These are phyloP conservation scores for Meyerozyma athensensis DNA, from an alignment of 1,139 yeast genomes.

Conservation along the genomic window DNA sequence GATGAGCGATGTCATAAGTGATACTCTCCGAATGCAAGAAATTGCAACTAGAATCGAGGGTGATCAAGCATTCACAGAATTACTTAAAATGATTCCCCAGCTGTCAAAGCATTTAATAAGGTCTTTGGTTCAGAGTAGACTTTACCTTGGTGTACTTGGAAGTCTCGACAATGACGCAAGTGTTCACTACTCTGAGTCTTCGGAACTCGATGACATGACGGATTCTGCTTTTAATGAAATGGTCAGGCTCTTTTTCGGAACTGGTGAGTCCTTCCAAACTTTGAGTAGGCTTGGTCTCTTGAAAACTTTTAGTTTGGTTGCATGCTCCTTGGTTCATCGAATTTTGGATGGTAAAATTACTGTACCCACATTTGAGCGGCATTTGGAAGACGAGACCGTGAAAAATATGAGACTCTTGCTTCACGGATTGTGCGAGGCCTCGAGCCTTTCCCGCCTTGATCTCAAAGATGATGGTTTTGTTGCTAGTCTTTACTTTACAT, in stretches of 20 bases:
- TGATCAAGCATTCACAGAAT: slow-evolving; percentile 24
- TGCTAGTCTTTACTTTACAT: slow-evolving; percentile 18
- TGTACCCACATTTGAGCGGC: background rate
- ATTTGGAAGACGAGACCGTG: background rate
- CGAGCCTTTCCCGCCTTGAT: slow-evolving; percentile 1
- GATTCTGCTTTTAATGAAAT: slow-evolving; percentile 37
- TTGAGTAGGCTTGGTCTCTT: slow-evolving; percentile 27
- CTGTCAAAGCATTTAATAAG: slow-evolving; percentile 32
- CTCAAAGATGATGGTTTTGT: slow-evolving; percentile 9
- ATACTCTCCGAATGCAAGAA: slow-evolving; percentile 55
- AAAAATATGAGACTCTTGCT: background rate
- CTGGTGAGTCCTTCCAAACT: slow-evolving; percentile 38
- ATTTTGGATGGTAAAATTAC: background rate
- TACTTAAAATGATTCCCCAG: slow-evolving; percentile 30
- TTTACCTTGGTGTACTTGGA: slow-evolving; percentile 17
- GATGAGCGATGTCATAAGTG: slow-evolving; percentile 34
- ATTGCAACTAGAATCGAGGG: slow-evolving; percentile 47
- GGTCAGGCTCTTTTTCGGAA: slow-evolving; percentile 37
- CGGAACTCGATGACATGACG: slow-evolving; percentile 21
- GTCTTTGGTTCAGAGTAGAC: slow-evolving; percentile 33
- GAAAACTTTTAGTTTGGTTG: slow-evolving; percentile 22
- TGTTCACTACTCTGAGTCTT: slow-evolving; percentile 19
- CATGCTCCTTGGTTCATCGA: slow-evolving; percentile 17
- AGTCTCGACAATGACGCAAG: slow-evolving; percentile 14
- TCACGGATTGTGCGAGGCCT: background rate